A percentile compares a stretch with the other conserved stretches of the same genome.
These are phyloP conservation scores for Abelmoschus esculentus DNA, from an alignment of 345 rosid genomes.

Conservation along the genomic window DNA sequence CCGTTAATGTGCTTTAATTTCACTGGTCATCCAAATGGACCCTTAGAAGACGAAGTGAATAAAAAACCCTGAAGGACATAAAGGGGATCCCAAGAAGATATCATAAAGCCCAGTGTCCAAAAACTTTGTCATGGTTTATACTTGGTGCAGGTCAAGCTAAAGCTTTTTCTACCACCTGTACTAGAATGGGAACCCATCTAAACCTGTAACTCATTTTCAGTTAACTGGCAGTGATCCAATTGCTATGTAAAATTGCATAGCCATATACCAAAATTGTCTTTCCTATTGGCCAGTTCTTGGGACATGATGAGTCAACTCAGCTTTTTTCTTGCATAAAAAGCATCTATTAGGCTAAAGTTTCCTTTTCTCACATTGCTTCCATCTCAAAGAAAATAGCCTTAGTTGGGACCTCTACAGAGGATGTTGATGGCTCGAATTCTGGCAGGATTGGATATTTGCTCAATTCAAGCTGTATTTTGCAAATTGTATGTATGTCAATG, in stretches of 20 bases:
- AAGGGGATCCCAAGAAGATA: not conserved
- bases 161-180: not conserved
- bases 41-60: not conserved
- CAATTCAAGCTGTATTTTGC: not conserved
- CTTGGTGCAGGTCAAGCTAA: not conserved
- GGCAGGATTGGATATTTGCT: not conserved
- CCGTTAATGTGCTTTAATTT: not conserved
- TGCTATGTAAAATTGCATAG: not conserved
- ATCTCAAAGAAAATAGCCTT: not conserved
- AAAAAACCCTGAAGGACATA: not conserved
- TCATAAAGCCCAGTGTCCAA: not conserved
- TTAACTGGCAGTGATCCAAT: not conserved
- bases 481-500: not conserved
- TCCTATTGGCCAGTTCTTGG: not conserved
- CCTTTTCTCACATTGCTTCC: not conserved
- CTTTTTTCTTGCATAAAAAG: not conserved
- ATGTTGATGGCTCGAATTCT: not conserved
- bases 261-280: not conserved
- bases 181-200: not conserved
- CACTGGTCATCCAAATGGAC: not conserved
- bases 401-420: not conserved
- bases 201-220: not conserved
- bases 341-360: not conserved
- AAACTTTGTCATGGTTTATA: not conserved
- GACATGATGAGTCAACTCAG: not conserved